Evolutionary conservation across 2,329 filamentous ascomycete genomes (phyloP).

Genomic region (Arachnopeziza araneosa): DNA sequence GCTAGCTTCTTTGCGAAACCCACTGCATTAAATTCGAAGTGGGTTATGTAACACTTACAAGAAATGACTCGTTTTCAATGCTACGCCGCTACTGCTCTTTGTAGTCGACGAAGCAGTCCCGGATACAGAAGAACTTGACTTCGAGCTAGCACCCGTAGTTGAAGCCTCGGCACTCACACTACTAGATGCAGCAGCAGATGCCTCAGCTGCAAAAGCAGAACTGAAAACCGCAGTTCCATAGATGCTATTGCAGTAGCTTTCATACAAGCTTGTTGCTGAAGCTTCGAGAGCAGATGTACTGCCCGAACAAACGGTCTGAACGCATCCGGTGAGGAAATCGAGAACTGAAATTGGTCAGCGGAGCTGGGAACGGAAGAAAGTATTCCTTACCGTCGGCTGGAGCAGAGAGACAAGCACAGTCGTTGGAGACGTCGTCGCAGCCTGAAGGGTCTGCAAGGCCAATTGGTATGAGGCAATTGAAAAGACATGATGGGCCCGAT

Average conservation of each 20-base stretch:
- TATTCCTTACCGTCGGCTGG: conserved; percentile 3
- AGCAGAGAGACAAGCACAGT: conserved; percentile 10
- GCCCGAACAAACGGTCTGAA: too few relatives aligned
- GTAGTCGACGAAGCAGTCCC: too few relatives aligned
- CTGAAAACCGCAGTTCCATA: conserved; percentile 1
- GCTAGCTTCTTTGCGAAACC: too few relatives aligned
- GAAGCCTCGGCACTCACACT: background rate
- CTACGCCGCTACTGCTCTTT: too few relatives aligned
- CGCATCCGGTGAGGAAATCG: too few relatives aligned
- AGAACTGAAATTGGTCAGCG: too few relatives aligned
- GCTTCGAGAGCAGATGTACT: background rate
- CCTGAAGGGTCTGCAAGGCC: conserved; percentile 5
- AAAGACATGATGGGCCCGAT: background rate
- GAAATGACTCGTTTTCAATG: too few relatives aligned
- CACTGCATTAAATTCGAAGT: too few relatives aligned
- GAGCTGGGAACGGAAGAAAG: background rate
- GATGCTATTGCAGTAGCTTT: conserved; percentile 5
- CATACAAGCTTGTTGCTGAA: conserved; percentile 5
- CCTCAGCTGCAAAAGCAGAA: background rate
- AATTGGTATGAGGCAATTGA: conserved; percentile 7
- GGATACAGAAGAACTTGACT: background rate
- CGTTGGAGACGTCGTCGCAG: conserved; percentile 7
- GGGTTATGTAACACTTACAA: too few relatives aligned
- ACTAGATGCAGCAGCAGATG: background rate
- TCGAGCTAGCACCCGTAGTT: background rate